Evolutionary conservation across 177 flowering plant species (phyloP), one percentile per base, ranked within the genome.

Genomic region (Vitis hybrid): DNA sequence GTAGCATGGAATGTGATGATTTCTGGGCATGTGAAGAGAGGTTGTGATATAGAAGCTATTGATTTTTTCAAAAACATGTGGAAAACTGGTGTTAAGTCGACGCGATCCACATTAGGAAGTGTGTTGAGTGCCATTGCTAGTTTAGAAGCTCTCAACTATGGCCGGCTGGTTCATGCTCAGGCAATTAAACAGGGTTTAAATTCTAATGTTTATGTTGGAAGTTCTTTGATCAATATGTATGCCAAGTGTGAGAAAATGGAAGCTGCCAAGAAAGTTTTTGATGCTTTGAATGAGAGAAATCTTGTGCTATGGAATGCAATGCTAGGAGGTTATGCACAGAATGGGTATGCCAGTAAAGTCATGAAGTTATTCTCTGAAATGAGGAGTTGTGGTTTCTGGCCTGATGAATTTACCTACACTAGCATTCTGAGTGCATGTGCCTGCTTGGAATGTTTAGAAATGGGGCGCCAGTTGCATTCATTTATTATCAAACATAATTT

Each of bases 1-100:
- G 85, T 91, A 11, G 94, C 95, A 48, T 93, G 98, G 98, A 93
- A 93, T 82, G 84, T 87, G 69, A 88, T 93, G 89, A 91, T 93
- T 75, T 90, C 97, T 4, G 94, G 93, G 15, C 87, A 89, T 82
- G 81, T 84, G 3, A 77, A 88, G 74, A 78, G 79, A 75, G 97
- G 97, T 51, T 62, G 66, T 67, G 80, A 80, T 59, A 69, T 21
- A 12, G 89, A 89, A 73, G 92, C 98, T 68, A 71, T 90, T 32
- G 23, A 51, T 2, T 78, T 80, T 50, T 93, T 85, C 69, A 52
- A 57, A 52, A 68, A 76, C 58, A 93, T 91, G 98, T 79, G 80
- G 57, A 78, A 57, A 58, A 48, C 79, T 65, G 84, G 85, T 50
- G 66, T 88, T 54, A 79, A 79, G 73, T 80, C 91, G 60, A 85